Evolutionary conservation across 805 yeast genomes (phyloP).

Genomic region (Metschnikowia anglica): DNA sequence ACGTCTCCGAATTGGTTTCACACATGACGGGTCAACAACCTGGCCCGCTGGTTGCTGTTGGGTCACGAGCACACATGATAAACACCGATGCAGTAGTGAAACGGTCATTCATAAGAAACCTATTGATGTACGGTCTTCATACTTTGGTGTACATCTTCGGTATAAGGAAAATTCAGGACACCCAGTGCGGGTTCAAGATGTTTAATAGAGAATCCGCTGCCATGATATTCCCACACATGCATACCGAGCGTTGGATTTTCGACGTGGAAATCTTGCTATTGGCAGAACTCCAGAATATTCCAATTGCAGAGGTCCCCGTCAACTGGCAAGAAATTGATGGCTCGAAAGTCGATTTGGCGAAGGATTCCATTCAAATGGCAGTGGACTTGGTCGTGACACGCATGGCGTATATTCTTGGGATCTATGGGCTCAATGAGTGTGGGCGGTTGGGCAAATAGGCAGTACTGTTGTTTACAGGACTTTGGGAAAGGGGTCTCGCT

Average conservation of each 20-base stretch:
- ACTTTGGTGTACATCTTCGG: slow-evolving; percentile 86
- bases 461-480: background rate
- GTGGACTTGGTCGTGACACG: slow-evolving; percentile 88
- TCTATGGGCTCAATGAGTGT: slow-evolving; percentile 50
- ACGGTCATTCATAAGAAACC: slow-evolving; percentile 81
- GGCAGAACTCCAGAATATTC: slow-evolving; percentile 68
- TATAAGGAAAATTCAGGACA: slow-evolving; percentile 79
- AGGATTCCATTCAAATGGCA: slow-evolving; percentile 91
- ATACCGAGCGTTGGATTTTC: slow-evolving; percentile 97
- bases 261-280: slow-evolving; percentile 89
- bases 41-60: slow-evolving; percentile 69
- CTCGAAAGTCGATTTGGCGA: slow-evolving; percentile 87
- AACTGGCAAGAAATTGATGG: slow-evolving; percentile 98
- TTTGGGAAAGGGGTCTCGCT: background rate
- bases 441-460: background rate
- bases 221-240: slow-evolving; percentile 81
- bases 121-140: slow-evolving; percentile 91
- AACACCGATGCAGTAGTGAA: slow-evolving; percentile 95
- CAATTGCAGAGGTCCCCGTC: slow-evolving; percentile 75
- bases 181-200: slow-evolving; percentile 96
- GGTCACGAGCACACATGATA: slow-evolving; percentile 96
- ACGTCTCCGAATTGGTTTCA: slow-evolving; percentile 52
- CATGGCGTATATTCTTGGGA: slow-evolving; percentile 80
- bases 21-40: slow-evolving; percentile 33
- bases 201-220: slow-evolving; percentile 70